Base-by-base conservation (phyloP, 768 basidiomycete species). In the Naganishia onofrii region DNA sequence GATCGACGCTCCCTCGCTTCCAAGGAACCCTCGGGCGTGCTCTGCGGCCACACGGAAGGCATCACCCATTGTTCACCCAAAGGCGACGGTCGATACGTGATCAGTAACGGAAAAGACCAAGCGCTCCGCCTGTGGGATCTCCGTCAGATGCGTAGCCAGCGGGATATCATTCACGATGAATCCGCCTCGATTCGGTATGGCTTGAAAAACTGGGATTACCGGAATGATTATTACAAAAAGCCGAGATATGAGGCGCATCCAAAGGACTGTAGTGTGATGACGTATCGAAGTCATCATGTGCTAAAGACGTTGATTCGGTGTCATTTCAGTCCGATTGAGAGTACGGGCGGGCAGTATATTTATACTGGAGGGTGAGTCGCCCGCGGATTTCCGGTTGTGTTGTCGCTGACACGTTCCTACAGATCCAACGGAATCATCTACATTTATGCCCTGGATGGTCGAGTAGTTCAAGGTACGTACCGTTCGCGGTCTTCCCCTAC, bases 101-200 rank as follows among this genome's bases (percentile, higher is more conserved):
- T 98, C 54, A 93, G 92, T 21, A 98, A 98, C 76, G 93, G 93
- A 44, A 98, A 98, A 81, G 95, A 98, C 78, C 94, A 98, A 75
- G 87, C 90, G 15, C 83, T 93, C 60, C 88, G 93, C 8, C 82
- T 97, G 28, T 97, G 95, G 90, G 95, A 98, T 81, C 83, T 97
- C 54, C 88, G 95, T 58, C 93, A 89, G 81, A 97, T 98, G 95
- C 85, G 88, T 51, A 88, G 84, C 71, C 89, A 85, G 75, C 79
- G 83, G 21, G 88, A 93, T 52, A 88, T 87, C 74, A 88, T 91
- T 57, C 76, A 54, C 75, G 31, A 85, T 87, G 56, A 52, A 32
- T 60, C 68, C 38, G 67, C 54, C 1, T 72, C 82, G 21, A 79
- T 82, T 10, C 72, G 81, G 69, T 92, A 88, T 78, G 89, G 88